Percentiles rank a stretch among this genome's conserved stretches.
These are phyloP conservation scores for Solanum habrochaites DNA, from an alignment of 257 asterid species.

Conservation along the genomic window DNA sequence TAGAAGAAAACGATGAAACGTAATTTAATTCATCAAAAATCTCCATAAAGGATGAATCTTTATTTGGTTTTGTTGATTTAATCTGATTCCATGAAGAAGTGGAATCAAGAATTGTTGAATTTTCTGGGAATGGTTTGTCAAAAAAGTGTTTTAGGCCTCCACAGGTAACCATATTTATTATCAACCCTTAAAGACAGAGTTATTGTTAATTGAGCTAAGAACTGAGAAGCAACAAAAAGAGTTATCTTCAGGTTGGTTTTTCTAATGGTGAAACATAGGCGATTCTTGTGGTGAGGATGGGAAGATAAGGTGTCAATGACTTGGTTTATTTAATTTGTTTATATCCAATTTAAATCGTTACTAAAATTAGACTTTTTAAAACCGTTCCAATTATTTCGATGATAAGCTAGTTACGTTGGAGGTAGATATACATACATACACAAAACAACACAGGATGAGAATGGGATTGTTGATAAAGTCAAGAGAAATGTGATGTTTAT, in stretches of 20 bases:
- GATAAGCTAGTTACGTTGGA: background rate
- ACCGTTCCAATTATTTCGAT: background rate
- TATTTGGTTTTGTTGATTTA: background rate
- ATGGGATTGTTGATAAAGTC: constrained; percentile 36
- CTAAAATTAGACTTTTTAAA: background rate
- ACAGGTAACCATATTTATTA: constrained; percentile 54
- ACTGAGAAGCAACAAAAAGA: background rate
- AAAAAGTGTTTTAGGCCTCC: constrained; percentile 71
- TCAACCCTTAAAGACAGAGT: background rate
- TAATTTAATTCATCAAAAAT: constrained; percentile 31
- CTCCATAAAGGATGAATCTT: constrained; percentile 31
- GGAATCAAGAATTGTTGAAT: constrained; percentile 42
- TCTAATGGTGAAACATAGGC: background rate
- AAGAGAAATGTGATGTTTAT: constrained; percentile 6
- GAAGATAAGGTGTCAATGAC: background rate
- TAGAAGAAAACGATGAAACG: constrained; percentile 1
- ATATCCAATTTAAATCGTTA: background rate
- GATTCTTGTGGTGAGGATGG: background rate
- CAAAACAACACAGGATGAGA: background rate
- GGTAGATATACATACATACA: too few relatives aligned
- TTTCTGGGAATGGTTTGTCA: constrained; percentile 54
- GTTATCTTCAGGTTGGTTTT: background rate
- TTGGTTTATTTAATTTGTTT: background rate
- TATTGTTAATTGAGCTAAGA: background rate
- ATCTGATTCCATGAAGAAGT: constrained; percentile 53